Conservation (phyloP, 257 asterid species). For the Salvia miltiorrhiza region DNA sequence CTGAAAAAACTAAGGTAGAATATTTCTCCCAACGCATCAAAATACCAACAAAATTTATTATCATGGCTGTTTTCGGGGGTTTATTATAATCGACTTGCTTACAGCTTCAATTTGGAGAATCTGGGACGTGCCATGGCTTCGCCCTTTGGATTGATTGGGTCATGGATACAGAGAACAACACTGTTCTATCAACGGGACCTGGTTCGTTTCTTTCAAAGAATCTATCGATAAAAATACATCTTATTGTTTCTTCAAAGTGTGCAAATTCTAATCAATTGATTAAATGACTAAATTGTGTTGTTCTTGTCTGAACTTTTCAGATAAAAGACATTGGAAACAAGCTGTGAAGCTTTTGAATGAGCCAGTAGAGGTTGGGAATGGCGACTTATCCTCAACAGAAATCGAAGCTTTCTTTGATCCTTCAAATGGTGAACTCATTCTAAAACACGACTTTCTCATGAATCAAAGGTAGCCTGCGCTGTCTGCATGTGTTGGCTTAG, state of each 20-base stretch:
- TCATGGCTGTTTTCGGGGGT: background rate
- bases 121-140: slow-evolving; percentile 82
- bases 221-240: background rate
- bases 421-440: slow-evolving; percentile 51
- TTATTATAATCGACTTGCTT: slow-evolving; percentile 13
- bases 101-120: slow-evolving; percentile 55
- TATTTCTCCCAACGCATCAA: background rate
- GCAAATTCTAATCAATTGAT: background rate
- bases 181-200: slow-evolving; percentile 69
- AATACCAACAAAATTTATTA: background rate
- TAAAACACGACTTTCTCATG: slow-evolving; percentile 39
- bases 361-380: slow-evolving; percentile 44
- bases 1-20: slow-evolving; percentile 70
- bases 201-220: slow-evolving; percentile 38
- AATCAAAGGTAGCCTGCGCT: slow-evolving; percentile 13
- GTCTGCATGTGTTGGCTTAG: no score
- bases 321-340: slow-evolving; percentile 83
- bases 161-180: slow-evolving; percentile 43
- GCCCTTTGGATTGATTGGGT: slow-evolving; percentile 94
- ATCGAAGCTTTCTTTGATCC: slow-evolving; percentile 62
- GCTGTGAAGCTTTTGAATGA: slow-evolving; percentile 69
- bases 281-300: background rate
- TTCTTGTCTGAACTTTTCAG: slow-evolving; percentile 30
- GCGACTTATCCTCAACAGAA: slow-evolving; percentile 33
- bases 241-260: background rate